Conservation (phyloP, 306 rosid species). For the Fragaria nilgerrensis region DNA sequence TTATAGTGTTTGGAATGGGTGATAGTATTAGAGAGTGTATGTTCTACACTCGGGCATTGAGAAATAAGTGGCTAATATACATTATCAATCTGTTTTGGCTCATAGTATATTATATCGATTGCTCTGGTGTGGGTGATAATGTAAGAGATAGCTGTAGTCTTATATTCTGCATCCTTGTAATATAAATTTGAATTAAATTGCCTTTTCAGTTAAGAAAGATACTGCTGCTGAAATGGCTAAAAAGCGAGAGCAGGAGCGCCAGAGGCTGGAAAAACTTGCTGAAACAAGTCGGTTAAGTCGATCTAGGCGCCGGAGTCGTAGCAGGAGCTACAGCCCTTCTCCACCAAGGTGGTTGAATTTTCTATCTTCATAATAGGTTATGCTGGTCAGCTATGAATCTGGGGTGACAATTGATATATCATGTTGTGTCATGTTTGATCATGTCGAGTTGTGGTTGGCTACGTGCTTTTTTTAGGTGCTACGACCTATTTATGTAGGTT, state of each 20-base stretch:
- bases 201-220: conserved; percentile 82
- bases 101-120: not conserved
- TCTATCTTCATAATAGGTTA: not conserved
- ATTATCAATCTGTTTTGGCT: conserved; percentile 2
- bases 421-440: not conserved
- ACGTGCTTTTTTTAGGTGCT: not conserved
- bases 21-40: conserved; percentile 30
- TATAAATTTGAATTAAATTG: conserved; percentile 12
- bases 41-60: conserved; percentile 29
- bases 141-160: not conserved
- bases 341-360: conserved; percentile 60
- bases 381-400: not conserved
- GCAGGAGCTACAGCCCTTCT: conserved; percentile 80
- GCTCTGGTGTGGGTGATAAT: not conserved
- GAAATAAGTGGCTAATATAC: conserved; percentile 17
- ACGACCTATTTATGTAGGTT: not conserved
- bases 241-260: conserved; percentile 88
- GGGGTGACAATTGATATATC: not conserved
- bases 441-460: not conserved
- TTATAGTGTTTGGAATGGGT: not conserved
- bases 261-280: conserved; percentile 91
- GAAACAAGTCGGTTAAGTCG: conserved; percentile 84
- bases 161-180: not conserved
- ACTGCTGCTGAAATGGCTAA: conserved; percentile 90
- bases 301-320: conserved; percentile 65